Evolutionary conservation across 495 filamentous ascomycete species (phyloP), one percentile per base, ranked within the genome.

Genomic region (Penicillium alfredii): DNA sequence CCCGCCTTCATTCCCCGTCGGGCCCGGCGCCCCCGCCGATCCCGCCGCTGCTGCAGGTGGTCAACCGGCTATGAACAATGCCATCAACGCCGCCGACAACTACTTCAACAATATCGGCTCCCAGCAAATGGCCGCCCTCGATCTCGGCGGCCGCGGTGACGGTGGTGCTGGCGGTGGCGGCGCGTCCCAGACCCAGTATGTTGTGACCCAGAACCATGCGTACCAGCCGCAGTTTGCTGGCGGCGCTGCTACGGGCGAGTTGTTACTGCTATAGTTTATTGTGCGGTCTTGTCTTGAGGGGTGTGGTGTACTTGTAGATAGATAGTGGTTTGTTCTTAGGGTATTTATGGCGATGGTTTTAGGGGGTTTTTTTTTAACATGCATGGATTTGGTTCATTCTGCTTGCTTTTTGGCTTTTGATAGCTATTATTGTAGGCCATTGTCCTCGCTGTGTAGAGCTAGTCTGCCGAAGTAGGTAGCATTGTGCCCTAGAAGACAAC

Each of bases 71-170:
- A 66, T 87, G 33, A 69, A 75, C 11, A 76, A 79, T 7, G 88
- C 88, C 1, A 76, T 90, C 12, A 79, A 72, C 45, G 86, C 88
- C 19, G 88, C 87, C 3, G 88, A 96, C 50, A 77, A 74, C 19
- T 94, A 92, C 53, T 96, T 96, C 53, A 77, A 81, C 21, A 77
- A 76, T 19, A 69, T 86, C 6, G 80, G 80, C 1, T 78, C 63
- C 33, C 75, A 78, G 60, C 78, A 80, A 55, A 85, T 86, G 80
- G 78, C 77, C 3, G 74, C 73, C 3, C 72, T 86, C 71, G 66
- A 75, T 39, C 69, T 84, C 4, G 70, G 67, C 27, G 71, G 66
- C 10, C 68, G 64, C 31, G 64, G 55, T 26, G 53, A 69, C 40
- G 55, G 59, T 33, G 53, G 62, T 37, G 24, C 50, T 20, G 51